Conservation (phyloP, 331 rosid species). For the Phaseolus coccineus region DNA sequence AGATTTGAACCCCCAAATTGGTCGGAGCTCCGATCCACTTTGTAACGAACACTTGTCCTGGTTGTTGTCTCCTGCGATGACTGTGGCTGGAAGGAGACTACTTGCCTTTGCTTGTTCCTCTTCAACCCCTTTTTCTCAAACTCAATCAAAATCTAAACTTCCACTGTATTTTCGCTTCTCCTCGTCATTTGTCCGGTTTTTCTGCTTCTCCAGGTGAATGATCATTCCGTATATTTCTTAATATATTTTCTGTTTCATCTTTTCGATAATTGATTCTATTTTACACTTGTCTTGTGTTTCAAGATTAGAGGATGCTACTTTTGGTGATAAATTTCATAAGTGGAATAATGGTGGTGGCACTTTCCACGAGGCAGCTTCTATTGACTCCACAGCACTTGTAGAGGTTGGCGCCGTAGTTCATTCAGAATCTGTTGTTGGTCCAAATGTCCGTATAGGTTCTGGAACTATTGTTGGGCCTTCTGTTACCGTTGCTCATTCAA, state of each 20-base stretch:
- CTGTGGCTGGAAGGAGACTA: slow-evolving; percentile 46
- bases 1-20: not conserved
- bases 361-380: slow-evolving; percentile 69
- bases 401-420: slow-evolving; percentile 83
- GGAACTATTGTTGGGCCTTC: slow-evolving; percentile 83
- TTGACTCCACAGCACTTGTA: slow-evolving; percentile 68
- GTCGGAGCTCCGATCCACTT: slow-evolving; percentile 27
- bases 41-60: not conserved
- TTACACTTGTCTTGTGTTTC: slow-evolving; percentile 48
- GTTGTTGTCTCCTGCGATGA: not conserved
- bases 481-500: slow-evolving; percentile 68
- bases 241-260: not conserved
- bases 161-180: slow-evolving; percentile 11
- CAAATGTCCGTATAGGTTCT: slow-evolving; percentile 67
- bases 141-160: slow-evolving; percentile 7
- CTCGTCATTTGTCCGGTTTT: slow-evolving; percentile 34
- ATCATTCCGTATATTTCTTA: slow-evolving; percentile 2
- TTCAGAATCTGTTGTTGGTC: slow-evolving; percentile 65
- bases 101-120: slow-evolving; percentile 40
- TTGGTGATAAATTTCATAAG: slow-evolving; percentile 53
- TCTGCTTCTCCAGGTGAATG: slow-evolving; percentile 46
- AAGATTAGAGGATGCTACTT: slow-evolving; percentile 56
- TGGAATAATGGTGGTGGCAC: slow-evolving; percentile 88
- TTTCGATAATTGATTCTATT: slow-evolving; percentile 15
- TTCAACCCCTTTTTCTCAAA: slow-evolving; percentile 30